These are phyloP conservation scores for Picea abies DNA, from an alignment of 83 land plant genomes.

Conservation along the genomic window DNA sequence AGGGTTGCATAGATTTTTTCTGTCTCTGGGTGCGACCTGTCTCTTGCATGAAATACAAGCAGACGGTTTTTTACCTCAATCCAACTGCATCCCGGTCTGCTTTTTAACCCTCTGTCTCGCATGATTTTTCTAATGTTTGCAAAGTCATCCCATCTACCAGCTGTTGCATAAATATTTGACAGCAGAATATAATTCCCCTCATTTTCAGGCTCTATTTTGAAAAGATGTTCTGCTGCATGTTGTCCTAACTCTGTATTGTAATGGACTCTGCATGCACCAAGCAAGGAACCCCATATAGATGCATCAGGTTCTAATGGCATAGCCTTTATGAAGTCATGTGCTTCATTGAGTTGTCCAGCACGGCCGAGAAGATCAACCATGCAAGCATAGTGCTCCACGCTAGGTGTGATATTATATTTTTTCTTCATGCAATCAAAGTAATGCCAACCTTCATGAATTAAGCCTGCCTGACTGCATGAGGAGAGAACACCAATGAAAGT, in stretches of 20 bases:
- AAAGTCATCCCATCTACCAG: neutral
- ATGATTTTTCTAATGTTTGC: neutral
- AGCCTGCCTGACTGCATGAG: slow-evolving; percentile 44
- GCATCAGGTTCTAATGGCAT: slow-evolving; percentile 40
- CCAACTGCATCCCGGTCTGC: neutral
- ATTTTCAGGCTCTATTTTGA: neutral
- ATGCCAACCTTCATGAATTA: slow-evolving; percentile 29
- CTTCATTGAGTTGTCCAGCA: slow-evolving; percentile 35
- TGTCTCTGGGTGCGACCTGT: slow-evolving; percentile 8
- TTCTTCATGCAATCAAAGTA: slow-evolving; percentile 32
- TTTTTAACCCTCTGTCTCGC: slow-evolving; percentile 4
- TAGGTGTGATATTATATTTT: slow-evolving; percentile 20
- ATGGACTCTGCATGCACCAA: slow-evolving; percentile 35
- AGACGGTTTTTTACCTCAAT: neutral
- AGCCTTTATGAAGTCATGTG: slow-evolving; percentile 19
- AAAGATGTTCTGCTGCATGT: neutral
- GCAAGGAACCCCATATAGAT: slow-evolving; percentile 37
- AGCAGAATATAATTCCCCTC: neutral
- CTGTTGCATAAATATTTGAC: neutral
- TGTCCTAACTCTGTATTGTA: slow-evolving; percentile 26
- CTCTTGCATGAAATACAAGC: neutral
- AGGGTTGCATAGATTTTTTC: slow-evolving; percentile 3
- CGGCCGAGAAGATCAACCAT: slow-evolving; percentile 39
- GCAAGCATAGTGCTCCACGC: slow-evolving; percentile 42
- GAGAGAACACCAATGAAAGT: slow-evolving; percentile 41